Evolutionary conservation across 352 stramenopile species (phyloP).

Genomic region (Blastocystis sp.): DNA sequence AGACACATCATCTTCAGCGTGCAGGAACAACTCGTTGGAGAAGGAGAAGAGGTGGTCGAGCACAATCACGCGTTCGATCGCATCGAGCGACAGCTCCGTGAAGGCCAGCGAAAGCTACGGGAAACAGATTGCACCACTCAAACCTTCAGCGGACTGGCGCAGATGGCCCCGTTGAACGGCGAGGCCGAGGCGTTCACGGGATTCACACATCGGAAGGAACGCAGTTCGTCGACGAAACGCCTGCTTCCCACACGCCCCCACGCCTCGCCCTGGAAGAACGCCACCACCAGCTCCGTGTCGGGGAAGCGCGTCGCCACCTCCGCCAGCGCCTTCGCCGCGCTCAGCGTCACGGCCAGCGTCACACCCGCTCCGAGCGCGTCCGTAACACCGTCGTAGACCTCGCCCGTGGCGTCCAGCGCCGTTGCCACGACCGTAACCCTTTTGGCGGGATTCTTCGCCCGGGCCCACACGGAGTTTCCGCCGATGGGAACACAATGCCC

Average conservation of each 20-base stretch:
- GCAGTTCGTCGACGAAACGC: constrained; percentile 9
- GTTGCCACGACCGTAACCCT: constrained; percentile 18
- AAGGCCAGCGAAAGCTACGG: constrained; percentile 52
- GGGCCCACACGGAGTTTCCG: constrained; percentile 45
- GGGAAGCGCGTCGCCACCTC: background rate
- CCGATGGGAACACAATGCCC: constrained; percentile 46
- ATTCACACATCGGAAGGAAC: constrained; percentile 35
- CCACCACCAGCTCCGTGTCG: constrained; percentile 24
- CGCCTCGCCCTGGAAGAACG: constrained; percentile 59
- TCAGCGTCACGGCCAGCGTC: constrained; percentile 17
- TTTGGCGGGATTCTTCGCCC: background rate
- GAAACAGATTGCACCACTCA: background rate
- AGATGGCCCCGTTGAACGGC: constrained; percentile 46
- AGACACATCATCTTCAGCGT: background rate
- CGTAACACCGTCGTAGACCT: constrained; percentile 12
- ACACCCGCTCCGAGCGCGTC: background rate
- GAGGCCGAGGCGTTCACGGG: background rate
- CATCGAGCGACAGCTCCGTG: constrained; percentile 21
- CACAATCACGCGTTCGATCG: constrained; percentile 41
- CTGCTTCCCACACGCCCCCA: constrained; percentile 63
- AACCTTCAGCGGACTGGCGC: constrained; percentile 61
- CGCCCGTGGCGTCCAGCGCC: background rate
- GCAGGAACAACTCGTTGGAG: background rate
- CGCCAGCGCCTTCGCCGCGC: background rate
- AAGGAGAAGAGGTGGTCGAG: constrained; percentile 51